Evolutionary conservation across 2,329 filamentous ascomycete species (phyloP), one percentile per base, ranked within the genome.

Genomic region (Fusarium pininemorale): DNA sequence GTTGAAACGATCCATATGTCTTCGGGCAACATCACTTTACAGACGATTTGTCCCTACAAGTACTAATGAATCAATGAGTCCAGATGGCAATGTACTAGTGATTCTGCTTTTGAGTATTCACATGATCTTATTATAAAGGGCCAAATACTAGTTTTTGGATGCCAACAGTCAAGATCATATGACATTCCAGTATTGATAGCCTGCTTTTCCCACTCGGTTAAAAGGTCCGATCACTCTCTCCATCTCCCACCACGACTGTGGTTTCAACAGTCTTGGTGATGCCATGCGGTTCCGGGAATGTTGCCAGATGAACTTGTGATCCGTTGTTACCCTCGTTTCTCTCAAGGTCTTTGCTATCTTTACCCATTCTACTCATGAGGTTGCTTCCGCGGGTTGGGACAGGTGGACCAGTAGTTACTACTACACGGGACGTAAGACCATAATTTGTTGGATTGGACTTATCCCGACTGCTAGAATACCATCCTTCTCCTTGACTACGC

Each of bases 201-300:
- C 13, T 6, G 28, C 16, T 16, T 14, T 12, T 13, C 14, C 16
- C 18, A 20, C 7, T 15, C 6, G 15, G 2, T 53, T 22, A 53
- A 7, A 54, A 69, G 11, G 64, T 53, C 12, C 44, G 39, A 13
- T 72, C 63, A 22, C 70, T 72, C 5, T 58, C 54, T 13, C 58
- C 63, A 37, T 62, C 57, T n/a, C 59, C 67, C 26, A 71, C 67
- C 6, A 68, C 56, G 8, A 74, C 54, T 3, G 67, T 74, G 7
- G 67, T 74, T 57, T 74, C 70, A 20, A 74, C 48, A 6, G 72
- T 74, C 14, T 68, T 74, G 2, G 70, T 74, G 30, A 74, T 74
- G 1, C 70, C 64, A 26, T 74, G 53, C 2, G 72, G 70, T 22
- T 59, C 48, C 1, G 71, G 56, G 22, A 55, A 59, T 5, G 47